Evolutionary conservation across 202 grass and related monocot genomes (phyloP), one percentile per base, ranked within the genome.

Genomic region (Hordeum pubiflorum): DNA sequence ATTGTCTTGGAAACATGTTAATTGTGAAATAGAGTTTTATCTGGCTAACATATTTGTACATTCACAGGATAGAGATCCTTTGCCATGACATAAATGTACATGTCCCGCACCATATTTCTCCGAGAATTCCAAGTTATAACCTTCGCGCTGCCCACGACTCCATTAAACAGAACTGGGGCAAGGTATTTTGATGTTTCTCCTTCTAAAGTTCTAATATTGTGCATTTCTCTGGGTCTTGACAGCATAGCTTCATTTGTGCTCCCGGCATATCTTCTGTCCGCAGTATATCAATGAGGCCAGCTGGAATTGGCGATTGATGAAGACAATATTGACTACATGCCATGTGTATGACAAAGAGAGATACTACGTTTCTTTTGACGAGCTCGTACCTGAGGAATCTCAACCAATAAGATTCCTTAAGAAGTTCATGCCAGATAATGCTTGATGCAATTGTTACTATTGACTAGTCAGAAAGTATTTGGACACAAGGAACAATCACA

Each of bases 271-370:
- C 23, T 86, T 77, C 52, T 71, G 52, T 58, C 34, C 77, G 77
- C 86, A 98, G 96, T 95, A 98, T 88, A 83, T 98, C 65, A 98
- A 93, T 69, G 90, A 93, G 82, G 86, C 92, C 44, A 88, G 84
- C 86, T 95, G 96, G 96, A 98, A 91, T 83, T 98, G 92, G 96
- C 86, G 96, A 74, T 77, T 98, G 61, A 95, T 98, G 96, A 98
- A 98, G 82, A 93, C 92, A 39, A 98, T 98, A 95, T 71, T 98
- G 83, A 98, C 96, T 58, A 86, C 71, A 61, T 98, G 96, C 78
- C 96, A 98, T 86, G 86, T 98, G 10, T 98, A 98, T 32, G 84
- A 95, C 79, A 86, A 93, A 80, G 92, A 98, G 74, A 92, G 79
- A 77, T 93, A 88, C 80, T 98, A 98, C 8, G 82, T 95, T 69